Percentiles rank a stretch among this genome's conserved stretches.
phyloP scores from a whole-genome alignment of 495 filamentous ascomycete genomes.

The Parmelia sp. region DNA sequence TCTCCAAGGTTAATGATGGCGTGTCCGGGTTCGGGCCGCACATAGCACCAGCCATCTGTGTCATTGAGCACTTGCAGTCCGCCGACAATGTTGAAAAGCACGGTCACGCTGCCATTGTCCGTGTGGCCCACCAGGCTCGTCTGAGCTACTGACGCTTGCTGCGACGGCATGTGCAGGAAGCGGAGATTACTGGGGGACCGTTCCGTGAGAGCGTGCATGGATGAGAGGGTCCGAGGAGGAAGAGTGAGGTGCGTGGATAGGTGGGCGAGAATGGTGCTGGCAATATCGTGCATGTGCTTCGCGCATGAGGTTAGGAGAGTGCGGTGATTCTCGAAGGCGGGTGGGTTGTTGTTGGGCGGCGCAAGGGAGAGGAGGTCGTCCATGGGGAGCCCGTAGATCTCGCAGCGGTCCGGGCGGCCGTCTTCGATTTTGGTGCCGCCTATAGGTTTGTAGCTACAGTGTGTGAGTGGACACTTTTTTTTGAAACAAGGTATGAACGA shows the following conservation, averaged over 20 bases:
- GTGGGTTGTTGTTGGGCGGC: not conserved
- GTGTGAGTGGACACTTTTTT: not conserved
- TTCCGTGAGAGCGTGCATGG: constrained; percentile 43
- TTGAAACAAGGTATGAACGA: too few species aligned
- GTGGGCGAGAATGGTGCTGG: constrained; percentile 42
- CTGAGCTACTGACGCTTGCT: not conserved
- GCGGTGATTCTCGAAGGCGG: not conserved
- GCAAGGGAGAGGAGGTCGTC: constrained; percentile 5
- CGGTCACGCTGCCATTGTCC: constrained; percentile 27
- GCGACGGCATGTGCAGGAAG: constrained; percentile 43
- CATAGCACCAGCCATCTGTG: constrained; percentile 30
- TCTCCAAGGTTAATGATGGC: constrained; percentile 35
- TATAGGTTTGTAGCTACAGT: constrained; percentile 9
- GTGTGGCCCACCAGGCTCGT: constrained; percentile 16
- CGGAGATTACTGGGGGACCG: constrained; percentile 54
- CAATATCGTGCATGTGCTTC: constrained; percentile 42
- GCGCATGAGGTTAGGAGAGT: not conserved
- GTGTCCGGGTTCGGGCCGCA: constrained; percentile 29
- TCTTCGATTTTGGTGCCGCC: constrained; percentile 14
- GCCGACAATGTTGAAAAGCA: constrained; percentile 31
- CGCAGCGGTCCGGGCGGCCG: constrained; percentile 11
- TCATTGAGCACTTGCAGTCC: constrained; percentile 23
- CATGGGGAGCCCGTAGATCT: not conserved
- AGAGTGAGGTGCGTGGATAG: constrained; percentile 48
- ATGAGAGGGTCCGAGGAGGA: constrained; percentile 40